Conservation (phyloP, 371 early-diverging fungal species). For the Syncephalis fuscata region DNA sequence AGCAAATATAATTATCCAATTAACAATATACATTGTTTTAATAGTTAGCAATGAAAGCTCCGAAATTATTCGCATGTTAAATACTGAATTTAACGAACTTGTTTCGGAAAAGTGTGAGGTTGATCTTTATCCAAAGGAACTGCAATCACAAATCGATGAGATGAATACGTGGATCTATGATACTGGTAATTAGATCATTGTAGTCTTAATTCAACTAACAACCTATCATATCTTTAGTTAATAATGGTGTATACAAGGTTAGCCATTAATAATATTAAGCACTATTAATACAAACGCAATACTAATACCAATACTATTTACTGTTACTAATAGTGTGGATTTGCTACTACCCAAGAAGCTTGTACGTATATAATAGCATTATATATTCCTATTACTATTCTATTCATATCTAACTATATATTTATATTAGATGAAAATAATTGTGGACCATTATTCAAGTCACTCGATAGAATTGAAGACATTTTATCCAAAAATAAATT, state of each 20-base stretch:
- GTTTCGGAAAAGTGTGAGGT: slow-evolving; percentile 40
- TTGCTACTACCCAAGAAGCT: slow-evolving; percentile 76
- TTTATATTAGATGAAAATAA: slow-evolving; percentile 45
- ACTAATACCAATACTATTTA: no score
- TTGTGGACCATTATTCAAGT: slow-evolving; percentile 49
- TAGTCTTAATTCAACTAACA: not conserved
- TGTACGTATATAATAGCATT: slow-evolving; percentile 21
- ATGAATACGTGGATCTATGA: slow-evolving; percentile 85
- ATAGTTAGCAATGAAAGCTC: slow-evolving; percentile 81
- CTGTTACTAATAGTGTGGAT: slow-evolving; percentile 42
- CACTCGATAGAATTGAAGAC: slow-evolving; percentile 70
- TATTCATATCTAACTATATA: slow-evolving; percentile 8
- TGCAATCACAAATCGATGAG: slow-evolving; percentile 61
- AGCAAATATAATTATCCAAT: no score
- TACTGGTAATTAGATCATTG: slow-evolving; percentile 5
- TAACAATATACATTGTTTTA: no score
- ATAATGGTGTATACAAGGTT: slow-evolving; percentile 62
- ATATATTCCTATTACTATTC: not conserved
- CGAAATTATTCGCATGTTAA: slow-evolving; percentile 91
- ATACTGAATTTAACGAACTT: slow-evolving; percentile 63
- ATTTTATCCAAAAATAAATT: slow-evolving; percentile 54
- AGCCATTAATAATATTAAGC: no score
- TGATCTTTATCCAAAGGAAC: slow-evolving; percentile 62
- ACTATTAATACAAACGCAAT: no score
- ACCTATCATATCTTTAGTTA: slow-evolving; percentile 18